Evolutionary conservation across 306 rosid genomes (phyloP), one percentile per base, ranked within the genome.

Genomic region (Potentilla sterilis): DNA sequence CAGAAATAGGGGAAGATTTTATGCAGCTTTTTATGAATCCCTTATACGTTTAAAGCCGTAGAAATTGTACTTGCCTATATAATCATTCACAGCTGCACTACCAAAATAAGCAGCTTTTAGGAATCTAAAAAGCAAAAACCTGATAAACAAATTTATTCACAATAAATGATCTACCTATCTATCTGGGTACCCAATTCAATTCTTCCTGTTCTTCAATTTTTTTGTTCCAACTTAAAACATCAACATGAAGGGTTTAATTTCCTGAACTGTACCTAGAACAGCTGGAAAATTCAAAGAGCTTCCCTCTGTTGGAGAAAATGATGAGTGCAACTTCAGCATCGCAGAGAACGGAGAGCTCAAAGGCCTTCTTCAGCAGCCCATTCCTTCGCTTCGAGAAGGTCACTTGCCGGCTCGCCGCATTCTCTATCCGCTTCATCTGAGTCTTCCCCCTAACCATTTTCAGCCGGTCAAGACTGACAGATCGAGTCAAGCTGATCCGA

Each of bases 301-400:
- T 95, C 52, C 97, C 97, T 84, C 91, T 89, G 28, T 90, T 77
- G 12, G 98, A 95, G 88, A 95, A 92, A 43, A 95, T 75, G 19
- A 94, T 83, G 58, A 94, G 95, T 63, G 95, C 94, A 78, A 93
- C 94, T 81, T 93, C 98, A 15, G 98, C 98, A 74, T 93, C 98
- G 58, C 98, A 93, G n/a, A 93, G 86, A 66, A 93, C 98, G 3
- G 98, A 93, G 0, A 94, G 87, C 90, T 94, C 97, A 73, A 86
- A 94, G 10, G 98, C 96, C 71, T 94, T 94, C 85, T 94, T 94
- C 9, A 94, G 85, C 59, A 94, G 80, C 6, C 98, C 98, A 77
- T 87, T 94, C 66, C 97, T 92, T 71, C 97, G 68, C 87, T 93
- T 93, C 0, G 98, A 94, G 69, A 94, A 94, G 0, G 96, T 92